Evolutionary conservation across 2,329 filamentous ascomycete species (phyloP), one percentile per base, ranked within the genome.

Genomic region (Rachicladosporium sp.): DNA sequence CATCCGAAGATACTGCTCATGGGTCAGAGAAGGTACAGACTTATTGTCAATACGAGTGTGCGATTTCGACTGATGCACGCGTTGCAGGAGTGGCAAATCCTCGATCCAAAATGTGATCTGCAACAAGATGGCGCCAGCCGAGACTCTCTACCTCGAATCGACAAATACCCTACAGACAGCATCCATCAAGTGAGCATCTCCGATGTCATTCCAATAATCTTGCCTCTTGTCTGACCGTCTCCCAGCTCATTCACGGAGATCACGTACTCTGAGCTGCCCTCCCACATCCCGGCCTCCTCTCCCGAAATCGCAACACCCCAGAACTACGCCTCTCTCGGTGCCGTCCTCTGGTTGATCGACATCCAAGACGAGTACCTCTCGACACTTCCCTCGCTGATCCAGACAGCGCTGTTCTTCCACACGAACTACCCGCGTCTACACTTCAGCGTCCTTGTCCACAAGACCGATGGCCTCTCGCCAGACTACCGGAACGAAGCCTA

Each of bases 71-170:
- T 51, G 30, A 47, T 39, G 35, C 27, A 11, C 31, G 19, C 19
- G 21, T 19, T 48, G 19, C 50, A 98, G 91, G 67, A 95, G 88
- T 57, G 91, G 91, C 44, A 98, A 98, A 60, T 96, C 91, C 1
- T 98, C 91, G 4, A 96, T 98, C 58, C 91, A 88, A 19, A 96
- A 87, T 56, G 93, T 98, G 35, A 89, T 98, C n/a, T 96, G 98
- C 56, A 88, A 96, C 64, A 98, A 98, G 60, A 79, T 96, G 57
- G 86, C 89, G 3, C 88, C 91, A 2, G 93, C 84, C 51, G 93
- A 98, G 66, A 96, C 91, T 0, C 67, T 98, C 10, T 98, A 94
- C 54, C 73, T 98, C 11, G 91, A 96, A 61, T 93, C 91, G 1
- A 98, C 91, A 3, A 88, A 87, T 7, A 76, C 84, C 27, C 93